Conservation (phyloP, 805 yeast genomes). For the Deakozyma indianensis region DNA sequence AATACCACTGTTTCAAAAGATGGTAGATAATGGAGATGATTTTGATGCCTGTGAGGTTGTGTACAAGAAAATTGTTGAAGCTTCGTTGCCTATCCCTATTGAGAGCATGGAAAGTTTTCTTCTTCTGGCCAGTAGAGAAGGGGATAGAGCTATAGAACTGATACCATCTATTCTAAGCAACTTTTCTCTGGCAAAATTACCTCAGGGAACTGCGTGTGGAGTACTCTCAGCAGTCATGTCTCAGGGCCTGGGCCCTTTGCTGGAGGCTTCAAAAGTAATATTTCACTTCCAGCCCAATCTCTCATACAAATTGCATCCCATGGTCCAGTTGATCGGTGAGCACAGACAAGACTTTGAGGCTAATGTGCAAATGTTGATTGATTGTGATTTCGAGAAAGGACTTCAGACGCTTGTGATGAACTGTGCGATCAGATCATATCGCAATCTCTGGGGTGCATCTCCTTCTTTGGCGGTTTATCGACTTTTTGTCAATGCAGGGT, state of each 20-base stretch:
- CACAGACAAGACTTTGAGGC: background rate
- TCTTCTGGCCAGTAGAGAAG: background rate
- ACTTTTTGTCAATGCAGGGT: slow-evolving; percentile 1
- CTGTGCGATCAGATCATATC: background rate
- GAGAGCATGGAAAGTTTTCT: background rate
- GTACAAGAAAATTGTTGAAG: background rate
- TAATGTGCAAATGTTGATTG: background rate
- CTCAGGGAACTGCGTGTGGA: background rate
- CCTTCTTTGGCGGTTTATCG: background rate
- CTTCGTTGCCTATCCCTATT: background rate
- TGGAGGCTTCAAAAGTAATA: background rate
- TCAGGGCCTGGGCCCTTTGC: background rate
- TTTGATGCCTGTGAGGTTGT: background rate
- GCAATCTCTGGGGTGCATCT: background rate
- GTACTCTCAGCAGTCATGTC: background rate
- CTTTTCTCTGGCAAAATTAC: background rate
- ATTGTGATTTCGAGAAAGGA: background rate
- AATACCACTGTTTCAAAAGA: background rate
- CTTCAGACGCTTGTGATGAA: background rate
- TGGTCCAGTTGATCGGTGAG: background rate
- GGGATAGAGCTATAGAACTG: background rate
- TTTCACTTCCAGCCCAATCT: background rate
- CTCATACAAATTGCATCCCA: background rate
- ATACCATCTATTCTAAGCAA: background rate
- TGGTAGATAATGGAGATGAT: background rate